Percentiles rank a stretch among this genome's conserved stretches.
These are phyloP conservation scores for Zymoseptoria ardabiliae DNA, from an alignment of 2,329 filamentous ascomycete species.

Conservation along the genomic window DNA sequence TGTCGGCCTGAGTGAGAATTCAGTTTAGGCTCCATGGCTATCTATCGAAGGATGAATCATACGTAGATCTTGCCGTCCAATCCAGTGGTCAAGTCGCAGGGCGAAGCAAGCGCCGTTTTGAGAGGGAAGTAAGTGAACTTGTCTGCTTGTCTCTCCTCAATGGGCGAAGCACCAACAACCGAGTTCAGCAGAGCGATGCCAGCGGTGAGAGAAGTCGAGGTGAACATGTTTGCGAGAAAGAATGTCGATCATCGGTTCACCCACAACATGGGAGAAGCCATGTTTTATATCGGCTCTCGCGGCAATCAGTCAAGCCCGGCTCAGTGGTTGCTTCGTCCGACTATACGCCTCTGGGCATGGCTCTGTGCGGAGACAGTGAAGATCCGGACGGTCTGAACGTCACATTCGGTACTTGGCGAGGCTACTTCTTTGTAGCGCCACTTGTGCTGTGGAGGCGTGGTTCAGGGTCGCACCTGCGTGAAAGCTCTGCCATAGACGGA, in stretches of 20 bases:
- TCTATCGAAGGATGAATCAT: neutral
- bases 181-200: conserved; percentile 8
- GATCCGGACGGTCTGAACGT: no score
- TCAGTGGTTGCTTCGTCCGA: no score
- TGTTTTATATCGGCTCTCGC: no score
- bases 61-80: conserved; percentile 15
- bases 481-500: no score
- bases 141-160: conserved; percentile 8
- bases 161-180: conserved; percentile 8
- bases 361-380: no score
- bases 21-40: neutral
- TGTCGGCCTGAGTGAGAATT: conserved; percentile 10
- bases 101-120: conserved; percentile 12
- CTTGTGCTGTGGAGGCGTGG: no score
- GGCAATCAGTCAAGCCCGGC: no score
- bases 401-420: no score
- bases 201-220: conserved; percentile 3
- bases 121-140: conserved; percentile 15
- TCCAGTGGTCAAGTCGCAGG: conserved; percentile 16
- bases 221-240: conserved; percentile 6
- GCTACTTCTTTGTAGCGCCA: no score
- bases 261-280: neutral
- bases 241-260: neutral
- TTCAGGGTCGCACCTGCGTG: no score
- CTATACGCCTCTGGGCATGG: no score